phyloP scores from a whole-genome alignment of 495 filamentous ascomycete species.

The Hypoxylon subgilvum region DNA sequence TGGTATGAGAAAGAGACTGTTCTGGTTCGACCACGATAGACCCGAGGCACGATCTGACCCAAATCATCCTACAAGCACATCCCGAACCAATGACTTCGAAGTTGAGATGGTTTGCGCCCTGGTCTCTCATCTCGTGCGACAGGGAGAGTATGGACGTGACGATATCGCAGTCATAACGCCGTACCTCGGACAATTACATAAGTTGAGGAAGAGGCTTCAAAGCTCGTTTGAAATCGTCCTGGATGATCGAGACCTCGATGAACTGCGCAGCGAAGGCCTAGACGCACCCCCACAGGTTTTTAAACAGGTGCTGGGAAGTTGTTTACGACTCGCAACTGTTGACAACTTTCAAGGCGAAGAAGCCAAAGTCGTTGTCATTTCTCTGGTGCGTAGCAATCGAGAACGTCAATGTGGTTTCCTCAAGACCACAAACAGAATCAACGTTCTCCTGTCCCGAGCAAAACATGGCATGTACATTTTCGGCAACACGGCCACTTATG shows the following conservation, averaged over 20 bases:
- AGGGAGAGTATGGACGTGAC: conserved; percentile 62
- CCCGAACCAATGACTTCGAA: conserved; percentile 67
- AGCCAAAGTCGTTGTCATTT: conserved; percentile 72
- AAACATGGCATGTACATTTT: conserved; percentile 78
- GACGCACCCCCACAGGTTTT: conserved; percentile 21
- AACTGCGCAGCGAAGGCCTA: conserved; percentile 58
- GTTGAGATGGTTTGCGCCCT: conserved; percentile 65
- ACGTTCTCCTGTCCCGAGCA: conserved; percentile 71
- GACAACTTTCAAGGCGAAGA: conserved; percentile 81
- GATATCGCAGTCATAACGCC: conserved; percentile 77
- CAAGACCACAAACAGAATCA: conserved; percentile 70
- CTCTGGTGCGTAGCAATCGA: conserved; percentile 70
- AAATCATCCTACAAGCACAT: conserved; percentile 51
- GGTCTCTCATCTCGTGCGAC: conserved; percentile 68
- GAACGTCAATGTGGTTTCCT: conserved; percentile 67
- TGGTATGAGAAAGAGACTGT: conserved; percentile 68
- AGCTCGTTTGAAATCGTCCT: conserved; percentile 61
- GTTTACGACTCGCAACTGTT: conserved; percentile 68
- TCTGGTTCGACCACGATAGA: conserved; percentile 69
- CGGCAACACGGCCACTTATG: conserved; percentile 64
- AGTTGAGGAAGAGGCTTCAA: conserved; percentile 56
- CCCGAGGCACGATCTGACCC: conserved; percentile 53
- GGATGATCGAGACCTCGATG: conserved; percentile 64
- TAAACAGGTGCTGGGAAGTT: conserved; percentile 45
- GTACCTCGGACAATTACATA: conserved; percentile 69